These are phyloP conservation scores for Kodamaea jinghongensis DNA, from an alignment of 805 yeast genomes.

Conservation along the genomic window DNA sequence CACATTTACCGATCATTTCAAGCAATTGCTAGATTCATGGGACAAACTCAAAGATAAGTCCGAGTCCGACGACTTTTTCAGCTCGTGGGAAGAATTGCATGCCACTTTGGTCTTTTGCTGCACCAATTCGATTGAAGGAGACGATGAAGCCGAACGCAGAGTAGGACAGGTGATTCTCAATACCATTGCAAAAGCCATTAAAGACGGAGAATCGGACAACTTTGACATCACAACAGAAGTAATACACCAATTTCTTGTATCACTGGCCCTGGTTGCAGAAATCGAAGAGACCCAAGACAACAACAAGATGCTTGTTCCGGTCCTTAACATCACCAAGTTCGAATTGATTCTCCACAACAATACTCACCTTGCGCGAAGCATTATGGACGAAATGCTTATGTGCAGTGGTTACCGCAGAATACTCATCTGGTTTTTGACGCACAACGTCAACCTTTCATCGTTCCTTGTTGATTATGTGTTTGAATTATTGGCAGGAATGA, in stretches of 20 bases:
- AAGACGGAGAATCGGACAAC: slow-evolving; percentile 27
- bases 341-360: slow-evolving; percentile 52
- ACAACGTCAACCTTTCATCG: slow-evolving; percentile 50
- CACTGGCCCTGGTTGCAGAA: slow-evolving; percentile 26
- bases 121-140: slow-evolving; percentile 25
- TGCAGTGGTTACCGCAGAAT: slow-evolving; percentile 60
- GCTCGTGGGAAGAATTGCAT: slow-evolving; percentile 22
- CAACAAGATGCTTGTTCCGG: slow-evolving; percentile 29
- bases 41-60: slow-evolving; percentile 14
- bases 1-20: too few species aligned
- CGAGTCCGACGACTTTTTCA: slow-evolving; percentile 29
- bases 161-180: slow-evolving; percentile 42
- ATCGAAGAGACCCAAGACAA: slow-evolving; percentile 23
- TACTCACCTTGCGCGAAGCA: slow-evolving; percentile 49
- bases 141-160: slow-evolving; percentile 17
- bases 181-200: slow-evolving; percentile 55
- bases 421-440: slow-evolving; percentile 67
- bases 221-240: slow-evolving; percentile 45
- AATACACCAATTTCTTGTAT: slow-evolving; percentile 47
- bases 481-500: slow-evolving; percentile 53
- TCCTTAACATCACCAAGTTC: slow-evolving; percentile 39
- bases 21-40: slow-evolving; percentile 14
- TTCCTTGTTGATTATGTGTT: slow-evolving; percentile 60
- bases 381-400: slow-evolving; percentile 73
- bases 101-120: slow-evolving; percentile 24